Base-by-base conservation (phyloP, 164 flowering plant genomes). In the Piper longum region DNA sequence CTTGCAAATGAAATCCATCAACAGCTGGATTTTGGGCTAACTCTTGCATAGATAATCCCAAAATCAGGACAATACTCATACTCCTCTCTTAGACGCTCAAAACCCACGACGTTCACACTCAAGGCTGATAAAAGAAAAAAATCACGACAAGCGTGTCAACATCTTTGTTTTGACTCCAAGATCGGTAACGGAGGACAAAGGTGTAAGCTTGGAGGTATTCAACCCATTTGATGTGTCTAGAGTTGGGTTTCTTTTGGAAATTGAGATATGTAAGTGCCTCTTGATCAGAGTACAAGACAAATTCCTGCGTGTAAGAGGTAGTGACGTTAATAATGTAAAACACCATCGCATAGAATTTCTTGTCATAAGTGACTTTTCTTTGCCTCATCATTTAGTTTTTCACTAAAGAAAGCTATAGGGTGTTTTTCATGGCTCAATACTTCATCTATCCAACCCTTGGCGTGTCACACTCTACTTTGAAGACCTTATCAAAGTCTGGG, bases 21-120 rank as follows among this genome's bases (percentile, higher is more conserved):
- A 26, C 36, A 26, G 36, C 36, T 26, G 36, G 36, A 26, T 26
- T 26, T 26, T 26, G 36, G 36, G 36, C 36, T 26, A 26, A 26
- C 36, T 26, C 36, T 26, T 26, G 2, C 36, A 26, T 26, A 26
- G 36, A 26, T 26, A 26, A 26, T 26, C 36, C 60, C 66, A 41
- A 64, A 40, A 52, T 62, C 64, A 2, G 57, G 64, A 51, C 56
- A 62, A 4, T 41, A 16, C n/a, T 54, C 16, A 36, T 62, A 62
- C 2, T 17, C 41, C 5, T 52, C 42, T 48, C 4, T 62, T 3
- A 62, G 6, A 4, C 36, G 4, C 42, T 62, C 64, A 43, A 62
- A 62, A 16, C 41, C 19, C 11, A 9, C 11, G 48, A 44, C 2
- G 8, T 44, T 44, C 11, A 44, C 48, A 44, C 48, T 44, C 6